Evolutionary conservation across 225 moss, liverwort and hornwort species (phyloP), one percentile per base, ranked within the genome.

Genomic region (Ulota crispa): DNA sequence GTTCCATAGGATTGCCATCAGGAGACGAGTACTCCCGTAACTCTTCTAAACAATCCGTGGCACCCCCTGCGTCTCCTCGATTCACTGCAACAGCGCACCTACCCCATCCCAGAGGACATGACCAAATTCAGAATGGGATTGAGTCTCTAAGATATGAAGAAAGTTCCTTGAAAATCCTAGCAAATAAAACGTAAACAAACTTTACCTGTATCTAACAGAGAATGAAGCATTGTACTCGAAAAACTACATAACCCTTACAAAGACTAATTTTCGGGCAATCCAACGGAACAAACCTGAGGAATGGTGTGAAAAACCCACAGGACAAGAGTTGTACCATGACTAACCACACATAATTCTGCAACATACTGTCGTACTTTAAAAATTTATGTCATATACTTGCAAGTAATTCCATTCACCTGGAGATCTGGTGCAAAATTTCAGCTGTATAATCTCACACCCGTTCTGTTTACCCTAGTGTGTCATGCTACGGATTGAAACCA

Each of bases 1-100:
- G 84, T 72, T 93, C 81, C 43, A 85, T 87, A n/a, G 88, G 83
- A 66, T 85, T 90, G 28, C 94, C 93, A 36, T 73, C 36, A 23
- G 87, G 87, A 16, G 90, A 88, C 9, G 90, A 89, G 60, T 79
- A 69, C 43, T 65, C 59, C 23, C 90, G 86, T 27, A 94, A 75
- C 31, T 86, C 87, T 79, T 86, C 86, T 74, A 82, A 69, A 68
- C 69, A 78, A 53, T 82, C 82, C 13, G 78, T 55, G 45, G 82
- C 86, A 75, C 18, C 75, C 14, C 34, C 27, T 78, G 54, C 34
- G 64, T 86, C 75, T 69, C 82, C 75, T 74, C 82, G 86, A 79
- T 82, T 86, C n/a, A 86, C 82, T 69, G 86, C 79, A 69, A 78
- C 27, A 68, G 82, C 82, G 61, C 82, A 78, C 75, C 82, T 86